These are phyloP conservation scores for Oenanthe javanica DNA, from an alignment of 140 eudicot species.

Conservation along the genomic window DNA sequence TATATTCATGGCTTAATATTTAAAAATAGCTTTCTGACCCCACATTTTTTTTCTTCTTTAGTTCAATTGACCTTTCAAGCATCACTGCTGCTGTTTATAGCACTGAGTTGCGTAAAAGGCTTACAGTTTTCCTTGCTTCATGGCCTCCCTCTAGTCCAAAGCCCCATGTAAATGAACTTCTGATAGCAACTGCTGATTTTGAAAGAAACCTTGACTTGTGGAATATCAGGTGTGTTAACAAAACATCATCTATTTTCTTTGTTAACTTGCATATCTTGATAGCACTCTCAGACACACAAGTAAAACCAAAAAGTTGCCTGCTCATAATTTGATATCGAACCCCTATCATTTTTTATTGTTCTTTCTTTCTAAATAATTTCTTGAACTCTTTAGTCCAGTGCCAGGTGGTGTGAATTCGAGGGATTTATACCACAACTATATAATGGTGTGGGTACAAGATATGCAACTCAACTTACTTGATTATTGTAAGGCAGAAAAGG, in stretches of 20 bases:
- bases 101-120: slow-evolving; percentile 63
- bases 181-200: slow-evolving; percentile 83
- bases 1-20: neutral
- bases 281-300: neutral
- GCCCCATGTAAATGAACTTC: slow-evolving; percentile 76
- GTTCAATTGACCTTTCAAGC: slow-evolving; percentile 79
- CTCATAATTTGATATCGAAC: neutral
- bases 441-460: slow-evolving; percentile 92
- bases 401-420: slow-evolving; percentile 77
- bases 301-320: neutral
- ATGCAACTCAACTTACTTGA: slow-evolving; percentile 79
- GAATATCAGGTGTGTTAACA: slow-evolving; percentile 60
- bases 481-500: slow-evolving; percentile 85
- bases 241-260: neutral
- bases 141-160: slow-evolving; percentile 94
- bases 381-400: slow-evolving; percentile 39
- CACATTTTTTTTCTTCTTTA: slow-evolving; percentile 24
- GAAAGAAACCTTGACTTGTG: slow-evolving; percentile 81
- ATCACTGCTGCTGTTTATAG: slow-evolving; percentile 82
- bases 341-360: neutral
- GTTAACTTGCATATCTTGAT: neutral
- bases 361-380: neutral
- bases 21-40: neutral
- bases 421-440: slow-evolving; percentile 60
- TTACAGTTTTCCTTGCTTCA: slow-evolving; percentile 61